These are phyloP conservation scores for Rhamnella rubrinervis DNA, from an alignment of 331 rosid genomes.

Conservation along the genomic window DNA sequence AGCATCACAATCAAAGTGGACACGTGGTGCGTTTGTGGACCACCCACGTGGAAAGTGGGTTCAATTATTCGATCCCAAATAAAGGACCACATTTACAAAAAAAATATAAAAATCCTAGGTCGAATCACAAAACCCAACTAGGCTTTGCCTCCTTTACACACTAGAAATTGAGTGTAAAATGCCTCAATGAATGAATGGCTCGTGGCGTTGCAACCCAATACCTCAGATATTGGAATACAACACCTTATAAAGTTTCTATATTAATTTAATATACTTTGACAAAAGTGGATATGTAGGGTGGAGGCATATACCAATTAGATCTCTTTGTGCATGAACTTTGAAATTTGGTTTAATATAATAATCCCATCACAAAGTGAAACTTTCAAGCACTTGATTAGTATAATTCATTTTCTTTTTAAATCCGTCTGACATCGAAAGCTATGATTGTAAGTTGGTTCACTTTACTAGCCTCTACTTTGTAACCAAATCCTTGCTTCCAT, in stretches of 20 bases:
- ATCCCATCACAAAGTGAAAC: constrained; percentile 11
- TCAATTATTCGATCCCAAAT: constrained; percentile 42
- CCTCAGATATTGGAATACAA: background rate
- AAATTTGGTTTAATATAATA: constrained; percentile 15
- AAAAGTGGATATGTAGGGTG: too few relatives aligned
- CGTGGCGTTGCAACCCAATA: too few relatives aligned
- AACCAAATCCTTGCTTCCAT: constrained; percentile 24
- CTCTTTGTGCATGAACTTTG: constrained; percentile 5
- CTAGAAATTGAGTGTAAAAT: background rate
- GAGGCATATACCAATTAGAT: constrained; percentile 5
- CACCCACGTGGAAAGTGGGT: constrained; percentile 46
- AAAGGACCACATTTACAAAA: background rate
- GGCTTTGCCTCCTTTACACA: constrained; percentile 29
- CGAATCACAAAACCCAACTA: constrained; percentile 43
- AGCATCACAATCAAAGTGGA: constrained; percentile 22
- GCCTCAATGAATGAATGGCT: too few relatives aligned
- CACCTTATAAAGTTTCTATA: background rate
- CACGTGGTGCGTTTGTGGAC: constrained; percentile 34
- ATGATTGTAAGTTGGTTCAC: constrained; percentile 14
- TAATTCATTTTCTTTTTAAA: background rate
- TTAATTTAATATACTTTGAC: too few relatives aligned
- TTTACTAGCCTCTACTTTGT: constrained; percentile 3
- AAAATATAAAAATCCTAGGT: constrained; percentile 36
- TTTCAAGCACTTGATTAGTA: constrained; percentile 9
- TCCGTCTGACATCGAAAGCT: background rate